These are phyloP conservation scores for Aureobasidium sp. DNA, from an alignment of 2,329 filamentous ascomycete genomes.

Conservation along the genomic window DNA sequence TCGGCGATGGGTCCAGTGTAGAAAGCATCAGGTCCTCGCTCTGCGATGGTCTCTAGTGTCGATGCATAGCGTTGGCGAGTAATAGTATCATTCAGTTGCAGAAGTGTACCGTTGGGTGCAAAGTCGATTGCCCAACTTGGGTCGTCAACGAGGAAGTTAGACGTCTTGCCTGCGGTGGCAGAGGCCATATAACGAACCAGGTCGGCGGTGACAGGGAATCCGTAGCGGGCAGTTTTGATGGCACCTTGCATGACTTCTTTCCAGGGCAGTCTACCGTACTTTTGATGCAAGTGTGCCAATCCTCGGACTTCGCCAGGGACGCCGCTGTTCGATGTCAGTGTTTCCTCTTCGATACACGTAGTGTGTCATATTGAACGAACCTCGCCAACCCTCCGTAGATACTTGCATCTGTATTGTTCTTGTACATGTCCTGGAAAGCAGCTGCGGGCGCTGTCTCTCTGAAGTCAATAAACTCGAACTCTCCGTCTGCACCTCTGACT, in stretches of 20 bases:
- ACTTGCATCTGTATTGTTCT: slow-evolving; percentile 59
- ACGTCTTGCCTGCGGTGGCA: slow-evolving; percentile 33
- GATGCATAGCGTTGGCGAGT: slow-evolving; percentile 74
- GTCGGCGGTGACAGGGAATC: slow-evolving; percentile 68
- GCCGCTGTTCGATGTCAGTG: slow-evolving; percentile 38
- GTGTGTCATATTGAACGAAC: slow-evolving; percentile 9
- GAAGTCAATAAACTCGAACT: slow-evolving; percentile 83
- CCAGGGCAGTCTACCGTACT: slow-evolving; percentile 54
- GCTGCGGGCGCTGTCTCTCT: slow-evolving; percentile 79
- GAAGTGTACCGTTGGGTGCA: slow-evolving; percentile 68
- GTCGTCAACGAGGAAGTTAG: slow-evolving; percentile 67
- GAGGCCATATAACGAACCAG: slow-evolving; percentile 64
- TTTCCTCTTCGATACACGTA: no score
- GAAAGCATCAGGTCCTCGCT: slow-evolving; percentile 60
- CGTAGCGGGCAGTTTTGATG: slow-evolving; percentile 63
- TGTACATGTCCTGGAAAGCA: slow-evolving; percentile 78
- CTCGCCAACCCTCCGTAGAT: slow-evolving; percentile 61
- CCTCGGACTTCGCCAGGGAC: slow-evolving; percentile 73
- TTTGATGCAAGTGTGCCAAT: slow-evolving; percentile 67
- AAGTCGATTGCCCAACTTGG: slow-evolving; percentile 82
- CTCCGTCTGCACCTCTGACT: slow-evolving; percentile 63
- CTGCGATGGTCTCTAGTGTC: slow-evolving; percentile 70
- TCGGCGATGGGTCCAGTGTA: slow-evolving; percentile 67
- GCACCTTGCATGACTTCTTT: slow-evolving; percentile 65
- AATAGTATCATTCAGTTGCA: slow-evolving; percentile 69